Base-by-base conservation (phyloP, 345 rosid species). In the Melaleuca quinquenervia region DNA sequence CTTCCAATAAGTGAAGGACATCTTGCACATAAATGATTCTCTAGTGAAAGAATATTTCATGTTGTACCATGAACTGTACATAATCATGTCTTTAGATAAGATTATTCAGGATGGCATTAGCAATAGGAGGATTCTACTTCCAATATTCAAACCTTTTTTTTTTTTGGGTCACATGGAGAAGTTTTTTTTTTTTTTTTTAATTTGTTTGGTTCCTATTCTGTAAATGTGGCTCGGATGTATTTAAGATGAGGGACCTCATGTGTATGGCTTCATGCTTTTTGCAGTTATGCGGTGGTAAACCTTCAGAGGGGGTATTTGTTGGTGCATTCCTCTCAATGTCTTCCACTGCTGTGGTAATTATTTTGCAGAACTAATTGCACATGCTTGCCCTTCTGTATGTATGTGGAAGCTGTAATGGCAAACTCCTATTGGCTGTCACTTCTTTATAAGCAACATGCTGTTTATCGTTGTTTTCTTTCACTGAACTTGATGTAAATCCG, bases 261-360 rank as follows among this genome's bases (percentile, higher is more conserved):
- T 84, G 85, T 84, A 50, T 82, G 84, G 87, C 85, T 86, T 82
- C 55, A 41, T 92, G 84, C 84, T 74, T 87, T 85, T 90, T 92
- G 91, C 92, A 96, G 98, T 92, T 96, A 90, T 96, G 98, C 51
- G 98, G 98, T 80, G 98, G 96, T 86, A 93, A 93, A 88, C 93
- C 95, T 88, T 92, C 98, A 74, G 98, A 96, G 90, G 98, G 98
- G 82, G 91, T 96, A 82, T 96, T 96, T 89, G 97, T 96, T 51
- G 98, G 98, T 32, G 96, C 92, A 83, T 94, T 96, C 88, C 94
- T 96, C 84, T 96, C 98, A 48, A 95, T 96, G 98, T 96, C 98
- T 89, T 96, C 98, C 24, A 96, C 98, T 83, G 98, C 98, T 44
- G 98, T 96, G 98, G 98, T 96, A 93, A 91, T 84, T 50, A 75